A percentile compares a stretch with the other conserved stretches of the same genome.
Evolutionary conservation across 768 basidiomycete genomes (phyloP).

Genomic region (Stropharia rugosoannulata): DNA sequence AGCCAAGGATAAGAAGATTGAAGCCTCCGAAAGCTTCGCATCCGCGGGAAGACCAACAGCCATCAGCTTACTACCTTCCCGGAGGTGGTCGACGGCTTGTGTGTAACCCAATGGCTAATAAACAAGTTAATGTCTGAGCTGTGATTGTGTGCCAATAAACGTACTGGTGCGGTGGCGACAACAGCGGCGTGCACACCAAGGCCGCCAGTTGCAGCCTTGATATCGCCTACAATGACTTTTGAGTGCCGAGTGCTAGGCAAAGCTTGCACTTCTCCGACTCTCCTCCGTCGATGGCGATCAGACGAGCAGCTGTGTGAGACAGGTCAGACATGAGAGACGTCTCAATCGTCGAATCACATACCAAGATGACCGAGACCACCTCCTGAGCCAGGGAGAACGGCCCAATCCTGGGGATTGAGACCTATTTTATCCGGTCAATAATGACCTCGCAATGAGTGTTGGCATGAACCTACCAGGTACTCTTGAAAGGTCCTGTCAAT

Average conservation of each 20-base stretch:
- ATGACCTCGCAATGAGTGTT: neutral
- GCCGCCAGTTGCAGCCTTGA: slow-evolving; percentile 64
- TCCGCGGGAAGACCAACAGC: slow-evolving; percentile 77
- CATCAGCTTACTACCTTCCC: slow-evolving; percentile 71
- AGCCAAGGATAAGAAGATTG: slow-evolving; percentile 40
- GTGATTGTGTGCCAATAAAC: slow-evolving; percentile 3
- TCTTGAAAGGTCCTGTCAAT: slow-evolving; percentile 77
- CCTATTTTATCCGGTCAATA: slow-evolving; percentile 23
- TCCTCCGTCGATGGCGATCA: slow-evolving; percentile 77
- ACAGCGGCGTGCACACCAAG: slow-evolving; percentile 71
- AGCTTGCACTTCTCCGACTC: slow-evolving; percentile 69
- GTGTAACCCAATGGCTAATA: slow-evolving; percentile 36
- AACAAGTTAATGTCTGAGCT: neutral
- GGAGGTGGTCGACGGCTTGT: slow-evolving; percentile 74
- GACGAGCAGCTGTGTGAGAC: slow-evolving; percentile 58
- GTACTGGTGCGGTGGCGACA: slow-evolving; percentile 54
- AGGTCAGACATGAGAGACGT: neutral
- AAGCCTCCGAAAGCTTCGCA: slow-evolving; percentile 42
- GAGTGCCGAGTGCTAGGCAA: slow-evolving; percentile 60
- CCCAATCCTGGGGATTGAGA: slow-evolving; percentile 74
- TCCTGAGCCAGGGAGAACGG: slow-evolving; percentile 76
- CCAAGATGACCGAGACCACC: slow-evolving; percentile 84
- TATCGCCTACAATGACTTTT: slow-evolving; percentile 63
- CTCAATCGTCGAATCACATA: slow-evolving; percentile 18
- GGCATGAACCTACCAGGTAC: slow-evolving; percentile 46